Evolutionary conservation across 2,329 filamentous ascomycete species (phyloP), one percentile per base, ranked within the genome.

Genomic region (Diaporthe citrichinensis): DNA sequence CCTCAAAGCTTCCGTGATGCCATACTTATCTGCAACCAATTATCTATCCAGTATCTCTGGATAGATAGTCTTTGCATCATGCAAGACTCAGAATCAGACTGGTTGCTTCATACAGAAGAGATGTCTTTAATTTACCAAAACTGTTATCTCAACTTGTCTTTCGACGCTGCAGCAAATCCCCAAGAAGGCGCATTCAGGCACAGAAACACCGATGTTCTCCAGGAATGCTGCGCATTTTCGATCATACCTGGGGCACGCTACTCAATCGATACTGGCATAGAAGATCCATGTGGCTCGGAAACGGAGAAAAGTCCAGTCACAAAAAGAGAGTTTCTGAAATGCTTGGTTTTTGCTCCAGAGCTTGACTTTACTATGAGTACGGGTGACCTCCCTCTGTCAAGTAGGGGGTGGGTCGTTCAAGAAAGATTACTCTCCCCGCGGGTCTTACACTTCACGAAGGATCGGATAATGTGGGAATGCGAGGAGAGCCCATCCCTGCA

Each of bases 361-460:
- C 55, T n/a, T 31, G 69, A 72, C 41, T 72, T 28, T 25, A 12
- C 12, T 2, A 14, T 4, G 4, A 20, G 25, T 31, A 20, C 12
- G 4, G 1, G 20, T 28, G 8, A 7, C 10, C 53, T 49, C 49
- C 36, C 36, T 10, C 41, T 72, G 20, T 72, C 69, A 17, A 46
- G 15, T 12, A 59, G 69, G 9, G 69, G 69, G 25, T 72, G 69
- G 69, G 69, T 72, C 23, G 39, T 72, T 10, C 69, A 72, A 41
- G 69, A 72, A 61, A 72, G 69, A 34, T 4, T 72, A 23, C 69
- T 62, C 20, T 72, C 69, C 34, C 57, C 69, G 14, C 39, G 69
- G 28, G 23, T 61, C 5, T 53, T 72, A 15, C 53, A 72, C 46
- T 72, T 72, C 25, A 58, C 25, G 20, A 9, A 44, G 25, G 41